These are phyloP conservation scores for Hemileccinum rubropunctum DNA, from an alignment of 768 basidiomycete species.

Conservation along the genomic window DNA sequence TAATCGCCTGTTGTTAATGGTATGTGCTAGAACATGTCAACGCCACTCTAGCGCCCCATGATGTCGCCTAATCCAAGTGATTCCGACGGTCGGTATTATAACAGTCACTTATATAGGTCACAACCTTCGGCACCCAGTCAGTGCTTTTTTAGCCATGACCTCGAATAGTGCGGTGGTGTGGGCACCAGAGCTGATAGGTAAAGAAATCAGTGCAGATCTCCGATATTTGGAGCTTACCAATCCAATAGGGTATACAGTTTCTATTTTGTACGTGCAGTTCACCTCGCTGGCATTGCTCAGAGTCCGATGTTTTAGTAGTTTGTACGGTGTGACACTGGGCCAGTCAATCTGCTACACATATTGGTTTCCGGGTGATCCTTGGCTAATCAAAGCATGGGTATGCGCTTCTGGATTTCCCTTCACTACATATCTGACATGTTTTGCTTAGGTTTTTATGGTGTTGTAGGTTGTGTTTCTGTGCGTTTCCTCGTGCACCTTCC, in stretches of 20 bases:
- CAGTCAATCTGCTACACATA: slow-evolving; percentile 5
- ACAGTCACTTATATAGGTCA: too few species aligned
- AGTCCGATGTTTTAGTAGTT: background rate
- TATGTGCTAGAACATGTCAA: too few species aligned
- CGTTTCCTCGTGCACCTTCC: background rate
- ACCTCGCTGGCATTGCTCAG: background rate
- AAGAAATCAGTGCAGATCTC: background rate
- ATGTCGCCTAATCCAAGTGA: too few species aligned
- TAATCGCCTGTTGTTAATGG: too few species aligned
- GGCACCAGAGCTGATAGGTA: slow-evolving; percentile 4
- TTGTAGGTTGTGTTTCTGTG: slow-evolving; percentile 1
- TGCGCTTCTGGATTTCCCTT: background rate
- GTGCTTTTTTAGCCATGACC: background rate
- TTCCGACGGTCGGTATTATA: too few species aligned
- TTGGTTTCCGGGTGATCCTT: slow-evolving; percentile 12
- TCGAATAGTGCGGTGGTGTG: background rate
- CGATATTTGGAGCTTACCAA: background rate
- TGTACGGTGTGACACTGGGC: slow-evolving; percentile 15
- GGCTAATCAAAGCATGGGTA: background rate
- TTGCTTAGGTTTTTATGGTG: background rate
- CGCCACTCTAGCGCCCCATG: too few species aligned
- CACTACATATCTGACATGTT: background rate
- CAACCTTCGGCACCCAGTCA: too few species aligned
- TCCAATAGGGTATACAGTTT: background rate
- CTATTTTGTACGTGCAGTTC: slow-evolving; percentile 1